Evolutionary conservation across 1,139 yeast genomes (phyloP).

Genomic region (Nadsonia commutata): DNA sequence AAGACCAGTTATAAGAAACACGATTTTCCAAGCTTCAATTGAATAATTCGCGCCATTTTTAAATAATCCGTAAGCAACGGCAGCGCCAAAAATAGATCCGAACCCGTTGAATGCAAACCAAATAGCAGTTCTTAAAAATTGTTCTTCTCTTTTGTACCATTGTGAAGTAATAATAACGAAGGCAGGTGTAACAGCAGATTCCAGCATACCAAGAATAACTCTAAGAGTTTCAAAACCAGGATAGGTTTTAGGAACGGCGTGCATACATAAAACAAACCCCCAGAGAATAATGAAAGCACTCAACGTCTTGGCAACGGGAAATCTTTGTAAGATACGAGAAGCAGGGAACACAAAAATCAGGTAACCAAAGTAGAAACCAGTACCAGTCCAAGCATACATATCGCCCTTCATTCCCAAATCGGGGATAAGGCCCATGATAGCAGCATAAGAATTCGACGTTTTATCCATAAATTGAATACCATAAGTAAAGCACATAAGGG

Average conservation of each 20-base stretch:
- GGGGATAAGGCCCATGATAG: slow-evolving; percentile 40
- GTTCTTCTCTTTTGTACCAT: slow-evolving; percentile 40
- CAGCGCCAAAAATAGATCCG: slow-evolving; percentile 39
- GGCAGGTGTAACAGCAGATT: slow-evolving; percentile 43
- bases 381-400: slow-evolving; percentile 37
- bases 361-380: slow-evolving; percentile 39
- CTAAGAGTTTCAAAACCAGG: slow-evolving; percentile 37
- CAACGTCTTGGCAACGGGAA: slow-evolving; percentile 33
- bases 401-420: slow-evolving; percentile 22
- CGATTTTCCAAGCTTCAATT: slow-evolving; percentile 33
- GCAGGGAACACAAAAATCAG: slow-evolving; percentile 38
- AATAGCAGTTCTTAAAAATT: slow-evolving; percentile 33
- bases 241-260: slow-evolving; percentile 33
- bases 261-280: slow-evolving; percentile 34
- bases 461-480: slow-evolving; percentile 59
- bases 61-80: slow-evolving; percentile 38
- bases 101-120: slow-evolving; percentile 44
- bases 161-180: slow-evolving; percentile 41
- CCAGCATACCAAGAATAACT: slow-evolving; percentile 40
- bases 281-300: slow-evolving; percentile 33
- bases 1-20: slow-evolving; percentile 36
- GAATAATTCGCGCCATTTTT: slow-evolving; percentile 22
- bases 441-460: slow-evolving; percentile 40
- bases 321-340: slow-evolving; percentile 32
- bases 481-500: slow-evolving; percentile 41